Conservation (phyloP, 257 asterid species). For the Salvia miltiorrhiza region DNA sequence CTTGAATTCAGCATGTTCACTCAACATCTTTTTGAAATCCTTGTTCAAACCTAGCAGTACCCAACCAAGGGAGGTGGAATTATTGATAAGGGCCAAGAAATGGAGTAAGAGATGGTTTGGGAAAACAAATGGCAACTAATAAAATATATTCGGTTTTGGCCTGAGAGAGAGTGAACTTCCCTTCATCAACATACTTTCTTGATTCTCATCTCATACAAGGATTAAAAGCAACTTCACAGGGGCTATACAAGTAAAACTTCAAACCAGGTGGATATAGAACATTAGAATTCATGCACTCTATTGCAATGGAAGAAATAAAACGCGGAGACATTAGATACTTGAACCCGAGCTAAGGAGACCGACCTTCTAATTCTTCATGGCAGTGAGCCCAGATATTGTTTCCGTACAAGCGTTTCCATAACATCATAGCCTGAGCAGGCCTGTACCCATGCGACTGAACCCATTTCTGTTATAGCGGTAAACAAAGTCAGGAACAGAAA, state of each 20-base stretch:
- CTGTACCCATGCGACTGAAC: constrained; percentile 77
- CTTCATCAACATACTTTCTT: not conserved
- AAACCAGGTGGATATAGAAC: not conserved
- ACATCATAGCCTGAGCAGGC: constrained; percentile 92
- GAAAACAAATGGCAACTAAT: not conserved
- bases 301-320: not conserved
- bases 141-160: not conserved
- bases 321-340: not conserved
- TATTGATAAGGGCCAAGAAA: not conserved
- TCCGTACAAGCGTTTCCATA: constrained; percentile 88
- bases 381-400: constrained; percentile 71
- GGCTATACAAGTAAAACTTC: not conserved
- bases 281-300: not conserved
- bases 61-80: constrained; percentile 6
- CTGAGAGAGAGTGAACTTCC: not conserved
- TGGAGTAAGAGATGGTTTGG: constrained; percentile 5
- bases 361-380: constrained; percentile 76
- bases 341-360: not conserved
- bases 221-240: not conserved
- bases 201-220: not conserved
- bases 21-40: constrained; percentile 75
- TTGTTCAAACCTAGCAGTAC: constrained; percentile 74
- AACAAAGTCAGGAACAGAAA: constrained; percentile 8
- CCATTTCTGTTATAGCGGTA: constrained; percentile 63
- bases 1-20: constrained; percentile 64